Percentiles rank a stretch among this genome's conserved stretches.
These are phyloP conservation scores for Ilex aquifolium DNA, from an alignment of 257 asterid genomes.

Conservation along the genomic window DNA sequence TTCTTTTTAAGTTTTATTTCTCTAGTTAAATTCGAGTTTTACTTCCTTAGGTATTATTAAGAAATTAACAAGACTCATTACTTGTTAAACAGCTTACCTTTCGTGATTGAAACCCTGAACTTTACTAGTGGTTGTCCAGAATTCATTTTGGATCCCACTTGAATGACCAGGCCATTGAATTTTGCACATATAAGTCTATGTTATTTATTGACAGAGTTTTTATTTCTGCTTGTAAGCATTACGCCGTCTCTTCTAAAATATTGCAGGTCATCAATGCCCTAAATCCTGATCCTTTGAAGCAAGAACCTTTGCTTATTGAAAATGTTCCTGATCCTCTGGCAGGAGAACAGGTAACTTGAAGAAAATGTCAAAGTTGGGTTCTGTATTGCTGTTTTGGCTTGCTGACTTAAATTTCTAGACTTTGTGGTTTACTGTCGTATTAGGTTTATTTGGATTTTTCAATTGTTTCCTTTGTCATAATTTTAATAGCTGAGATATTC, in stretches of 20 bases:
- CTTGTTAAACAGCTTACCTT: too few species aligned
- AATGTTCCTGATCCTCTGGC: conserved; percentile 81
- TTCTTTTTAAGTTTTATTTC: too few species aligned
- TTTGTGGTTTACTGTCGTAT: neutral
- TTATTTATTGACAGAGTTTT: neutral
- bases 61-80: too few species aligned
- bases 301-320: conserved; percentile 74
- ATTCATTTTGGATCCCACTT: too few species aligned
- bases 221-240: conserved; percentile 14
- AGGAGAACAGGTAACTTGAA: conserved; percentile 78
- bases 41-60: too few species aligned
- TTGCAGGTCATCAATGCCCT: conserved; percentile 68
- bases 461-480: conserved; percentile 1
- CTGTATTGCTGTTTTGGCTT: neutral
- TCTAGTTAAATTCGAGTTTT: too few species aligned
- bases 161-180: too few species aligned
- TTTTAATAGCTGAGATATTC: neutral
- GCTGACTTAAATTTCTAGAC: conserved; percentile 11
- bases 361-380: neutral
- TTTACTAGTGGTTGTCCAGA: too few species aligned
- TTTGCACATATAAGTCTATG: neutral
- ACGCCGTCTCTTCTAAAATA: conserved; percentile 4
- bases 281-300: conserved; percentile 84
- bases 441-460: neutral
- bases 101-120: too few species aligned